Base-by-base conservation (phyloP, 2,329 filamentous ascomycete genomes). In the Rhynchosporium secalis region DNA sequence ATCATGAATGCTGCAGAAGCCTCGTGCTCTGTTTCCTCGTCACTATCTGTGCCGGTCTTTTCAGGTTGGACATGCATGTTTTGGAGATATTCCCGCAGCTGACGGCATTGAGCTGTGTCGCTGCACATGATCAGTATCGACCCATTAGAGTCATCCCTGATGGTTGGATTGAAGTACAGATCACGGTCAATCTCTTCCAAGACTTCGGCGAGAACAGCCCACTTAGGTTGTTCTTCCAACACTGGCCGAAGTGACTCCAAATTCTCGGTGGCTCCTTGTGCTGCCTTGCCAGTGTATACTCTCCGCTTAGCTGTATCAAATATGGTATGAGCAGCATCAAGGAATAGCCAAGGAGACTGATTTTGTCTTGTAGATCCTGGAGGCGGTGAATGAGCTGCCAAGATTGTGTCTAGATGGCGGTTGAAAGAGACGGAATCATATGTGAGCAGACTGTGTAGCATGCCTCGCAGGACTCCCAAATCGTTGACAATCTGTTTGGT, bases 101-200 rank as follows among this genome's bases (percentile, higher is more conserved):
- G 95, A 13, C 89, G 85, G 72, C 91, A 96, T 8, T 92, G 96
- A 61, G 87, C 86, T 61, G 90, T 86, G 71, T 96, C 94, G 31
- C 89, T 88, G 73, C 94, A 98, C 95, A 99, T 98, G 74, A 99
- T 91, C 40, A 99, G 79, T 56, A 96, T 92, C 2, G 91, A 91
- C n/a, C 91, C 90, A 72, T 92, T 96, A 0, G 92, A 96, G 70
- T 92, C 91, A 74, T 95, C 92, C 61, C 85, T 82, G n/a, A 82
- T 78, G 8, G 81, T 78, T 5, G 91, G 89, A 66, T 96, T 93
- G 71, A 96, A 88, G 74, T 96, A 95, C 15, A 92, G 81, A 71
- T 96, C 93, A 58, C 88, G 86, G 71, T 98, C 95, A 69, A 99
- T 96, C 76, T 99, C 95, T 66, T 94, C 89, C 4, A 99, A 78